Conservation (phyloP, 2,329 filamentous ascomycete species). For the Seiridium unicorne region DNA sequence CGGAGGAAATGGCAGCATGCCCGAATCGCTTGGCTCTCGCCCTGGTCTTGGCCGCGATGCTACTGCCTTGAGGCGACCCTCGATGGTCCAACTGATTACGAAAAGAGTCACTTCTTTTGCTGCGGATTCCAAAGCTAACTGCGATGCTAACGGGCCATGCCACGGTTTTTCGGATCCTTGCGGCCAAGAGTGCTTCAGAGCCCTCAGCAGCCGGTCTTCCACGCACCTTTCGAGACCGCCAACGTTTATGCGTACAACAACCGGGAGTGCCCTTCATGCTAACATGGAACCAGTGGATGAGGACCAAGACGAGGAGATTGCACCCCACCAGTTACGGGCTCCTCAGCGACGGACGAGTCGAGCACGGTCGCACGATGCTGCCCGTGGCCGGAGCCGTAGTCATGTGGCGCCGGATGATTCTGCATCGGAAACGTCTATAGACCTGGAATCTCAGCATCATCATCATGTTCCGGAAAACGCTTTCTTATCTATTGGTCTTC, state of each 20-base stretch:
- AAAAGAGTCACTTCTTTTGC: conserved; percentile 63
- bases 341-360: conserved; percentile 24
- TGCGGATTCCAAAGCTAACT: conserved; percentile 62
- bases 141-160: conserved; percentile 59
- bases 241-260: conserved; percentile 40
- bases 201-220: conserved; percentile 40
- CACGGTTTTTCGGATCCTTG: conserved; percentile 66
- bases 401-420: conserved; percentile 16
- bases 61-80: conserved; percentile 44
- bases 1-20: conserved; percentile 15
- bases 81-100: conserved; percentile 49
- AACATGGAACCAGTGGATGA: conserved; percentile 20
- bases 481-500: conserved; percentile 91
- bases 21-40: conserved; percentile 11
- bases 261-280: conserved; percentile 30
- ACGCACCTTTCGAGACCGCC: conserved; percentile 29
- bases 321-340: conserved; percentile 15
- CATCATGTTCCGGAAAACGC: conserved; percentile 95
- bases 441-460: conserved; percentile 66
- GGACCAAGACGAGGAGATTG: conserved; percentile 14
- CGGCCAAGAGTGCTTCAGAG: conserved; percentile 64
- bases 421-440: conserved; percentile 28
- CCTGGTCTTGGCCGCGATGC: conserved; percentile 22
- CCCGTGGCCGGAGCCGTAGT: conserved; percentile 26
- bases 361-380: conserved; percentile 25